phyloP scores from a whole-genome alignment of 345 rosid genomes.

The Citrus maxima region DNA sequence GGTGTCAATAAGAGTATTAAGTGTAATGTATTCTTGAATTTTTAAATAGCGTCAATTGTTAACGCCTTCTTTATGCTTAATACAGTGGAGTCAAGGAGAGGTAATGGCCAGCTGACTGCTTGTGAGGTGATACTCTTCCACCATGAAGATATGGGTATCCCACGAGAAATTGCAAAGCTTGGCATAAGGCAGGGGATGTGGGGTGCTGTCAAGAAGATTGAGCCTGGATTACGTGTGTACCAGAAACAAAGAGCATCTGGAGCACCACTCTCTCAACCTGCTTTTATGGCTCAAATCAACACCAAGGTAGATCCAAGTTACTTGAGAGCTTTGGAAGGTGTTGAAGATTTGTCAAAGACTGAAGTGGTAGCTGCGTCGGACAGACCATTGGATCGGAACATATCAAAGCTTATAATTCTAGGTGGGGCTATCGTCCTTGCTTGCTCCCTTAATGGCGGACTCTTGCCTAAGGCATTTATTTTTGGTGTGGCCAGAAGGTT shows the following conservation, averaged over 20 bases:
- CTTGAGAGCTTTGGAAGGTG: slow-evolving; percentile 32
- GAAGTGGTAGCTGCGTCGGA: slow-evolving; percentile 21
- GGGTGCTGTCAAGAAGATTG: slow-evolving; percentile 83
- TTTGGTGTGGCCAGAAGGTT: slow-evolving; percentile 50
- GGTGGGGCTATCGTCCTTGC: slow-evolving; percentile 59
- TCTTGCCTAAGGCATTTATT: slow-evolving; percentile 42
- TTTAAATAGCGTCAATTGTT: background rate
- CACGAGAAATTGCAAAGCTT: slow-evolving; percentile 72
- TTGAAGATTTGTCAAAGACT: slow-evolving; percentile 20
- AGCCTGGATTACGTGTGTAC: slow-evolving; percentile 66
- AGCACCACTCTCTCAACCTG: slow-evolving; percentile 43
- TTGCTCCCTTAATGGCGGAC: slow-evolving; percentile 48
- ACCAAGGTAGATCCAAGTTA: slow-evolving; percentile 45
- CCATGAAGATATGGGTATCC: slow-evolving; percentile 91
- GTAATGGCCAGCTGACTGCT: slow-evolving; percentile 50
- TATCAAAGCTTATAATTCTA: slow-evolving; percentile 53
- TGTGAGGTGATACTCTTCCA: slow-evolving; percentile 77
- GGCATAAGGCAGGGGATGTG: slow-evolving; percentile 91
- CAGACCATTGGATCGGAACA: slow-evolving; percentile 31
- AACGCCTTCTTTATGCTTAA: background rate
- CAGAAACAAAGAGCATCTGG: slow-evolving; percentile 55
- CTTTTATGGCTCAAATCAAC: slow-evolving; percentile 62
- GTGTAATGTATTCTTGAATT: background rate
- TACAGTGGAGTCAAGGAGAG: slow-evolving; percentile 65
- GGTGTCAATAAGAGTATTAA: background rate